Evolutionary conservation across 164 flowering plant species (phyloP).

Genomic region (Hamamelis virginiana): DNA sequence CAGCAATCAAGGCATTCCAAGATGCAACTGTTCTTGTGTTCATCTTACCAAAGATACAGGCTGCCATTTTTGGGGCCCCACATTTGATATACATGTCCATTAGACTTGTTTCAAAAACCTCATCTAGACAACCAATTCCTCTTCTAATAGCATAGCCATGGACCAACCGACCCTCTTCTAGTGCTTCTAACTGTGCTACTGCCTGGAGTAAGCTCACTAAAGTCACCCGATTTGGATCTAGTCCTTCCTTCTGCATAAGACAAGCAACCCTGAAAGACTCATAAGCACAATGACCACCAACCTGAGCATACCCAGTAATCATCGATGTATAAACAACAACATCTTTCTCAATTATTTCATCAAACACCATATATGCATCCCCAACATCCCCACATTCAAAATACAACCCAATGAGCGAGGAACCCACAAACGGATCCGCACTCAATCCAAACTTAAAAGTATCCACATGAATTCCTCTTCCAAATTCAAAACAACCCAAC

Average conservation of each 20-base stretch:
- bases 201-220: slow-evolving; percentile 59
- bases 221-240: slow-evolving; percentile 63
- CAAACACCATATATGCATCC: slow-evolving; percentile 43
- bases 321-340: slow-evolving; percentile 50
- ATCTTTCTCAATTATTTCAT: slow-evolving; percentile 48
- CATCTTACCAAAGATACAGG: slow-evolving; percentile 22
- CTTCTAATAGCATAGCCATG: slow-evolving; percentile 55
- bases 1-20: slow-evolving; percentile 48
- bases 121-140: slow-evolving; percentile 38
- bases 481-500: slow-evolving; percentile 31
- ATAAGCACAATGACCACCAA: slow-evolving; percentile 22
- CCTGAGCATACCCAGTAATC: slow-evolving; percentile 45
- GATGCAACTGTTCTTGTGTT: slow-evolving; percentile 20
- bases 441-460: slow-evolving; percentile 40
- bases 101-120: slow-evolving; percentile 46
- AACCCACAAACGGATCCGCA: slow-evolving; percentile 42
- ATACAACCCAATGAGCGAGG: slow-evolving; percentile 46
- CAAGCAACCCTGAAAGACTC: slow-evolving; percentile 37
- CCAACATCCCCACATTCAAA: slow-evolving; percentile 25
- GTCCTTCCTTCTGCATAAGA: slow-evolving; percentile 36
- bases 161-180: slow-evolving; percentile 33
- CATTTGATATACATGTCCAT: slow-evolving; percentile 59
- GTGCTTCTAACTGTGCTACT: slow-evolving; percentile 31
- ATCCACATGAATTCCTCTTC: slow-evolving; percentile 53
- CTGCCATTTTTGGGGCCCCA: slow-evolving; percentile 23